Conservation (phyloP, 768 basidiomycete species). For the Hypholoma sublateritium region DNA sequence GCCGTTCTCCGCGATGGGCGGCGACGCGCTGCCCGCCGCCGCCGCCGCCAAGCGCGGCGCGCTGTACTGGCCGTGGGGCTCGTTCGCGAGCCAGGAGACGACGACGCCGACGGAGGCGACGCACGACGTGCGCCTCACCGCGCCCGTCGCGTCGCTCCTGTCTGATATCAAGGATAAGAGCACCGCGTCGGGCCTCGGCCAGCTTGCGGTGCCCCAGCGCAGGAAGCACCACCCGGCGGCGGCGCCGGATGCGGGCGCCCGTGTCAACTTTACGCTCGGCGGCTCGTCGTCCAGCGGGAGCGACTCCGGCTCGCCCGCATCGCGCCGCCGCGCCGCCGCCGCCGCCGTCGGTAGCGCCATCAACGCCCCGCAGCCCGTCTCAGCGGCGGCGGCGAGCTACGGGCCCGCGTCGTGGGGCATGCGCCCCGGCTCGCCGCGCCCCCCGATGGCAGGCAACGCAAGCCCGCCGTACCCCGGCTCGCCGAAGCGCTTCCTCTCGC, state of each 20-base stretch:
- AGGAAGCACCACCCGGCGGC: background rate
- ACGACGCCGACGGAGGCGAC: background rate
- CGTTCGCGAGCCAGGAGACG: slow-evolving; percentile 9
- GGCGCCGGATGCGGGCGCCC: no score
- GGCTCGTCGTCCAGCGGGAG: slow-evolving; percentile 3
- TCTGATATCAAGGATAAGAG: slow-evolving; percentile 27
- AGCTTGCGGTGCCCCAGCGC: slow-evolving; percentile 9
- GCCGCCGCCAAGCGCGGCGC: background rate
- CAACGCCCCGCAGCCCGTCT: background rate
- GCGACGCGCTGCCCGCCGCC: slow-evolving; percentile 5
- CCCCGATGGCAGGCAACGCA: background rate
- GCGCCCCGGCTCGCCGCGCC: slow-evolving; percentile 5
- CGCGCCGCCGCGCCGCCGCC: background rate
- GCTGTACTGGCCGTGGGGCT: slow-evolving; percentile 23
- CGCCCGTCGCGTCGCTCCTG: slow-evolving; percentile 10
- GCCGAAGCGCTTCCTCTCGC: background rate
- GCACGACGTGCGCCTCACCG: background rate
- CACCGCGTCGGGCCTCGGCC: slow-evolving; percentile 1
- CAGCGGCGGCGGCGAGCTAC: background rate
- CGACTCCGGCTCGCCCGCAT: background rate
- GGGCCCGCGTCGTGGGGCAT: background rate
- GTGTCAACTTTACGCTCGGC: background rate
- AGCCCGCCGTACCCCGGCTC: slow-evolving; percentile 5
- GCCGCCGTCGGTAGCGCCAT: background rate
- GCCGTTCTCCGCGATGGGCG: slow-evolving; percentile 28